Evolutionary conservation across 2,329 filamentous ascomycete genomes (phyloP), one percentile per base, ranked within the genome.

Genomic region (Boeremia lycopersici): DNA sequence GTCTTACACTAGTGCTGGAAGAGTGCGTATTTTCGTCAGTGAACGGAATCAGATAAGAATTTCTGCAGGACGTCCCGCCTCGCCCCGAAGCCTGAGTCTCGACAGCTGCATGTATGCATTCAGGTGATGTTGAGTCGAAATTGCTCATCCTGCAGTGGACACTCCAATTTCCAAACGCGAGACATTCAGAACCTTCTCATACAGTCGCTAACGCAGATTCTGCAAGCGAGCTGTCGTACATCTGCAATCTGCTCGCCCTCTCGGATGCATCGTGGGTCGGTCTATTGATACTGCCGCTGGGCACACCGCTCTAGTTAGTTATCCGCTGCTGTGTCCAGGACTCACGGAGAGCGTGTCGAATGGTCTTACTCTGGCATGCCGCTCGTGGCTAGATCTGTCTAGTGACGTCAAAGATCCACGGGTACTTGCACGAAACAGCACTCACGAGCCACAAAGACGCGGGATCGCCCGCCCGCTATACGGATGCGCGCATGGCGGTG

Each of bases 231-330:
- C 39, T 48, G 43, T 19, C 4, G 28, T 43, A n/a, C 28, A 26
- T 34, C n/a, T 17, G 9, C n/a, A 28, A 31, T 46, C 52, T 55
- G 25, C 25, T 55, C 52, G 52, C 52, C 46, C 36, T 49, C 41
- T 46, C 36, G 26, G 30, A 31, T 31, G 35, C 42, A 46, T 55
- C 23, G 43, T 48, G 25, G 33, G 38, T 53, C 44, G 13, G 36
- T 19, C 17, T 53, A 31, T 39, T 13, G 29, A 25, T 19, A 38
- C 15, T 35, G 28, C 47, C 23, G 35, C 49, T 35, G 31, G 23
- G 29, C 15, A 3, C 6, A 19, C 36, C 8, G 7, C 31, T 47
- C 19, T 4, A 30, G 52, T 28, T 28, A 55, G 25, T 26, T 26
- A 30, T 30, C 41, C 30, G 46, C 41, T 47, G 46, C 46, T 43